phyloP scores from a whole-genome alignment of 1,139 yeast genomes.

The Debaryomyces udenii region DNA sequence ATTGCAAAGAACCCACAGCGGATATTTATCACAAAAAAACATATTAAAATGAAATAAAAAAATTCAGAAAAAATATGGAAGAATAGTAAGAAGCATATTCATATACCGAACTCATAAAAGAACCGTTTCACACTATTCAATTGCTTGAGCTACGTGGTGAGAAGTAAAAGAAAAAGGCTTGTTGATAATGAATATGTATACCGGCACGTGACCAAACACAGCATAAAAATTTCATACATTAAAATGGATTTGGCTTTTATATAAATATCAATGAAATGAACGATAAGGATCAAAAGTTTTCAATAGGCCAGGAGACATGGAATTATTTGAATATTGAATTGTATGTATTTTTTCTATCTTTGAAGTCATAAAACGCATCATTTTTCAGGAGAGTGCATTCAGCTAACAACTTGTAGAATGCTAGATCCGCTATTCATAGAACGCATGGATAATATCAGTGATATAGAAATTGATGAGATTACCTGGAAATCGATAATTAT shows the following conservation, averaged over 20 bases:
- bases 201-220: no score
- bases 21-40: conserved; percentile 3
- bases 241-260: background rate
- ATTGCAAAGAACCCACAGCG: no score
- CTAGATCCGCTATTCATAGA: conserved; percentile 7
- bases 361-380: background rate
- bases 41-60: background rate
- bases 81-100: no score
- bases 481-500: conserved; percentile 37
- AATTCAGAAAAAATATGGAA: no score
- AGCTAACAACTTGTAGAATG: conserved; percentile 8
- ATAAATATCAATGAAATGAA: conserved; percentile 1
- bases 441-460: conserved; percentile 13
- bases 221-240: no score
- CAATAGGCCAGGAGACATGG: conserved; percentile 11
- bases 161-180: background rate
- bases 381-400: conserved; percentile 6
- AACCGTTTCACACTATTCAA: no score
- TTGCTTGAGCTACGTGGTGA: no score
- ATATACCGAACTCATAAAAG: no score
- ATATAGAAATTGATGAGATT: conserved; percentile 24
- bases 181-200: no score
- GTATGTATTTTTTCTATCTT: conserved; percentile 19
- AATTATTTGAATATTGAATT: conserved; percentile 15
- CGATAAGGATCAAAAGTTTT: background rate